A percentile compares a stretch with the other conserved stretches of the same genome.
phyloP scores from a whole-genome alignment of 2,329 filamentous ascomycete genomes.

The Penicillium sp. region DNA sequence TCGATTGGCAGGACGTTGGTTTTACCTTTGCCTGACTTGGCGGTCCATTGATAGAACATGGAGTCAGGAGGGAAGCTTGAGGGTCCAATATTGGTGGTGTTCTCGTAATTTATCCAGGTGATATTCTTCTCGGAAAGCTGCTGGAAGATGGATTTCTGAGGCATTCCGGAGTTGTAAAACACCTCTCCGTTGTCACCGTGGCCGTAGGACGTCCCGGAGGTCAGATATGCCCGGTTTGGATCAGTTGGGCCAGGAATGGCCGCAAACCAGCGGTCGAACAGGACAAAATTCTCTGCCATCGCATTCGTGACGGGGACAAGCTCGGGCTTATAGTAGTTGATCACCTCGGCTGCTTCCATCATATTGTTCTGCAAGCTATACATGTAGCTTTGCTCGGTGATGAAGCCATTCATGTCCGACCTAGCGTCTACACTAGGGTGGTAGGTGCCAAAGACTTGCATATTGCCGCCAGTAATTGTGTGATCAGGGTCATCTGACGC shows the following conservation, averaged over 20 bases:
- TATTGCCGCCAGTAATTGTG: conserved; percentile 1
- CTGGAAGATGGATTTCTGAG: conserved; percentile 44
- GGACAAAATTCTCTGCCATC: conserved; percentile 47
- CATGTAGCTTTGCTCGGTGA: conserved; percentile 4
- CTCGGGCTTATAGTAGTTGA: conserved; percentile 42
- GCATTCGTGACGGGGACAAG: conserved; percentile 45
- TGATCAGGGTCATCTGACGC: conserved; percentile 4
- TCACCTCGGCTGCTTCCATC: conserved; percentile 5
- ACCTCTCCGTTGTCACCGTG: conserved; percentile 41
- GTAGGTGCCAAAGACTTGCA: conserved; percentile 3
- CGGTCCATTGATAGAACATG: conserved; percentile 37
- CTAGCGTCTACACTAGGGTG: background rate
- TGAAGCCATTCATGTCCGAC: background rate
- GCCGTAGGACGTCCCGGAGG: conserved; percentile 44
- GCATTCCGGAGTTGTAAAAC: conserved; percentile 37
- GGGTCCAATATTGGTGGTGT: background rate
- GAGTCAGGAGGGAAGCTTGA: conserved; percentile 13
- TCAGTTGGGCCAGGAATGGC: conserved; percentile 45
- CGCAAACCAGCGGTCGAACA: conserved; percentile 49
- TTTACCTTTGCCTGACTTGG: conserved; percentile 34
- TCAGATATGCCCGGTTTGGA: conserved; percentile 40
- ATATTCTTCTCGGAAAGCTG: conserved; percentile 44
- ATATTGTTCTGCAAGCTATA: conserved; percentile 4
- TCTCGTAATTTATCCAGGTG: conserved; percentile 45
- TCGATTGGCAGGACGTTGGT: conserved; percentile 41